Percentiles rank a stretch among this genome's conserved stretches.
These are phyloP conservation scores for Penicillium antarcticum DNA, from an alignment of 495 filamentous ascomycete genomes.

Conservation along the genomic window DNA sequence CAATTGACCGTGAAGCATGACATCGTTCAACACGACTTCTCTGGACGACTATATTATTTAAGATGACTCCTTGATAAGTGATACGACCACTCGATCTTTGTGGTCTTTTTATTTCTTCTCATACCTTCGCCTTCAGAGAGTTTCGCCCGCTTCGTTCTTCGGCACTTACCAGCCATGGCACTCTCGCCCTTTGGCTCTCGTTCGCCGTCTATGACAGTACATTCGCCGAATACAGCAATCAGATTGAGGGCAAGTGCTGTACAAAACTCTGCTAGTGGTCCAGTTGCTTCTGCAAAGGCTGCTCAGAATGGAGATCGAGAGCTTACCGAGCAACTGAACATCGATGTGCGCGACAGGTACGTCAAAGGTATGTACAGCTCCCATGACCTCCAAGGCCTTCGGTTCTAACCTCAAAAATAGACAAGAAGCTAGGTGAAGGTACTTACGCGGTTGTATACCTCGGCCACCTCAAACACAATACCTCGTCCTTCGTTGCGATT, in stretches of 20 bases:
- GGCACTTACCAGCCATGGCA: constrained; percentile 29
- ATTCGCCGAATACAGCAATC: constrained; percentile 33
- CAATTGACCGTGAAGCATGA: not conserved
- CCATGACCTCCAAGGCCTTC: not conserved
- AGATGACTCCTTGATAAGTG: not conserved
- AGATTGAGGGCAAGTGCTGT: constrained; percentile 37
- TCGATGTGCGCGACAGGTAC: constrained; percentile 81
- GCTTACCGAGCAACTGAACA: constrained; percentile 83
- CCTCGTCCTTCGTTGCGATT: constrained; percentile 75
- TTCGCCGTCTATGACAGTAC: constrained; percentile 28
- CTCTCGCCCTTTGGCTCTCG: constrained; percentile 41
- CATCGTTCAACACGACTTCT: not conserved
- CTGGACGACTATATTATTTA: not conserved
- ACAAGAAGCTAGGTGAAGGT: constrained; percentile 89
- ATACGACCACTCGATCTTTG: not conserved
- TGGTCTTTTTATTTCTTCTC: not conserved
- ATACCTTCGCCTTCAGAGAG: not conserved
- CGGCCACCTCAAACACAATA: constrained; percentile 69
- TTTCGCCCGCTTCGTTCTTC: not conserved
- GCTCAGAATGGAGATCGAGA: constrained; percentile 45
- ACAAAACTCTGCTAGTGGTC: constrained; percentile 22
- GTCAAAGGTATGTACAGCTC: constrained; percentile 62
- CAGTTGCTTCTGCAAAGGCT: constrained; percentile 9
- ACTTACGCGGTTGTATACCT: constrained; percentile 96
- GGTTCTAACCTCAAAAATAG: constrained; percentile 36